phyloP scores from a whole-genome alignment of 2,329 filamentous ascomycete species.

The Exophiala sp. region DNA sequence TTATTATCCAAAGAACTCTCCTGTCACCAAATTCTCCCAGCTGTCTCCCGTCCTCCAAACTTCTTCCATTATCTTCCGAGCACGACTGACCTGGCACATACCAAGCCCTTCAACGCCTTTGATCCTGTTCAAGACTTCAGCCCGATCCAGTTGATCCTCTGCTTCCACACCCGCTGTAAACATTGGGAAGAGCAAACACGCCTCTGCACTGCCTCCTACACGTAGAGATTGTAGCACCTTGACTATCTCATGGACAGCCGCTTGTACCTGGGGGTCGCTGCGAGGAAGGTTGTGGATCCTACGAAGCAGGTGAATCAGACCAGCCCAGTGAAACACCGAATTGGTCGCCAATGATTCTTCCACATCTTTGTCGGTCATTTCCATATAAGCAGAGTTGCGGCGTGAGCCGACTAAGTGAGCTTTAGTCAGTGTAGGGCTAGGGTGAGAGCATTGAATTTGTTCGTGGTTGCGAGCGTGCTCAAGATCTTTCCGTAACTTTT shows the following conservation, averaged over 20 bases:
- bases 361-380: conserved; percentile 57
- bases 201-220: conserved; percentile 67
- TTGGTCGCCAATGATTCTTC: conserved; percentile 69
- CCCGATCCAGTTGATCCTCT: conserved; percentile 52
- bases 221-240: conserved; percentile 60
- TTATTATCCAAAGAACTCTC: conserved; percentile 63
- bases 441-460: conserved; percentile 40
- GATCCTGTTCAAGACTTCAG: conserved; percentile 63
- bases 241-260: conserved; percentile 62
- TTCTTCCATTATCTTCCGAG: conserved; percentile 63
- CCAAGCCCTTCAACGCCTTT: conserved; percentile 67
- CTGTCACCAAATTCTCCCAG: conserved; percentile 64
- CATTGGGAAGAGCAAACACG: conserved; percentile 73
- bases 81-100: conserved; percentile 68
- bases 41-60: conserved; percentile 66
- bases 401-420: conserved; percentile 24
- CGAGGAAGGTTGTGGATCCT: conserved; percentile 64
- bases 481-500: conserved; percentile 60
- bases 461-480: conserved; percentile 50
- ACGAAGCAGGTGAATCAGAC: conserved; percentile 70
- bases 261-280: conserved; percentile 58
- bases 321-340: conserved; percentile 75
- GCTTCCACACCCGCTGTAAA: conserved; percentile 80
- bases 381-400: conserved; percentile 36
- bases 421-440: conserved; percentile 29